A percentile compares a stretch with the other conserved stretches of the same genome.
Conservation (phyloP, 768 basidiomycete genomes). For the Boletus subcaerulescens region DNA sequence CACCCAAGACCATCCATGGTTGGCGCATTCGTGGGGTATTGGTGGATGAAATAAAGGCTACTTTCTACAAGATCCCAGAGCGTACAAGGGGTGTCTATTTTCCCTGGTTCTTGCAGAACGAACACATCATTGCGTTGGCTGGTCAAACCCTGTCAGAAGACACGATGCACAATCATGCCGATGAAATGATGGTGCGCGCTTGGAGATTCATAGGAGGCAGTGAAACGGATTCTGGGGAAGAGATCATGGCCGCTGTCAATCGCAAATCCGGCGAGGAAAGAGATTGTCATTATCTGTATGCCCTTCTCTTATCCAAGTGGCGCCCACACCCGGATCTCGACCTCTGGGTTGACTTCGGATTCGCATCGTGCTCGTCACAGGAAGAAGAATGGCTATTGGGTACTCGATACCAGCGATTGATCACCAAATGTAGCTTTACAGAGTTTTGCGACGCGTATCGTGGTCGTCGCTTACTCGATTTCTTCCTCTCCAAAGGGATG, state of each 20-base stretch:
- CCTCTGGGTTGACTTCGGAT: too few relatives aligned
- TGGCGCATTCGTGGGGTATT: too few relatives aligned
- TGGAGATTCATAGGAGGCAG: conserved; percentile 3
- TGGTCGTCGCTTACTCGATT: background rate
- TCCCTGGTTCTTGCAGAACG: conserved; percentile 3
- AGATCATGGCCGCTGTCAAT: background rate
- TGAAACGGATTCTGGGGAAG: background rate
- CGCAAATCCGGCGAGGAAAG: background rate
- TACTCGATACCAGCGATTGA: too few relatives aligned
- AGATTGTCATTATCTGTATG: background rate
- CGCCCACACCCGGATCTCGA: background rate
- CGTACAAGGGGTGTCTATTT: background rate
- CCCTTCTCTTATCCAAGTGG: background rate
- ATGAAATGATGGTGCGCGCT: background rate
- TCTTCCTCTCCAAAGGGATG: background rate
- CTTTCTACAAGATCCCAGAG: background rate
- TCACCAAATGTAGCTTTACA: background rate
- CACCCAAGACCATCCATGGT: too few relatives aligned
- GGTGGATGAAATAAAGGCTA: background rate
- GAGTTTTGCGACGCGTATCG: too few relatives aligned
- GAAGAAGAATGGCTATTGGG: too few relatives aligned
- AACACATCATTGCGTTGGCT: background rate
- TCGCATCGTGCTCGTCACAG: too few relatives aligned
- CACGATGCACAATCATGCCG: background rate
- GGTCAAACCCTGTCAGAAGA: background rate